Base-by-base conservation (phyloP, 73 alveolate genomes). In the Paramecium bursaria region DNA sequence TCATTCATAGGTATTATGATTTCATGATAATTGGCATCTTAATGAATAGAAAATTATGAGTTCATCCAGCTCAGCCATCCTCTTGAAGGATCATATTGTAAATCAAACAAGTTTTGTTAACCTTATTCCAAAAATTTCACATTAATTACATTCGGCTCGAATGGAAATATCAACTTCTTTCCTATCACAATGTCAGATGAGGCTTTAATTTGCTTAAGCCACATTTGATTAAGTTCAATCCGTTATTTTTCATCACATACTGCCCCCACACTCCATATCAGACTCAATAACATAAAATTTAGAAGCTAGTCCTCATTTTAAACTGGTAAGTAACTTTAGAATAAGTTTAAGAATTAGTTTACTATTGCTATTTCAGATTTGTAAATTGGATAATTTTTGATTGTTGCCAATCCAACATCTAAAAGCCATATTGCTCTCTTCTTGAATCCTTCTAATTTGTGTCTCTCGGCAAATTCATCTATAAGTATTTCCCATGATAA, bases 211-310 rank as follows among this genome's bases (percentile, higher is more conserved):
- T 90, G 91, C 47, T 96, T 94, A 51, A 86, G 49, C 25, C 92
- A 67, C 86, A 95, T 90, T 48, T 54, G 88, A 61, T 95, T 92
- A 50, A 96, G 95, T 74, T 87, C 93, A 9, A 90, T 91, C 76
- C 99, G 90, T 19, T 95, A 90, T 54, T 88, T 74, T 67, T 97
- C 99, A 74, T 96, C 97, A 11, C 95, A 90, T 10, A 98, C 95
- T 7, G 97, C 99, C 29, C 99, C 99, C 46, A 97, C 57, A 10
- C 97, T 93, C 99, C 99, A 97, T 27, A 97, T 80, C n/a, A 90
- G 48, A n/a, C 98, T 80, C 82, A 95, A 97, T 46, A 95, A 77
- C 35, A 95, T 80, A 10, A 94, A 86, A 49, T 97, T 95, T 26
- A 92, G 92, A 42, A 92, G 54, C 86, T 90, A 82, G 46, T 95